phyloP scores from a whole-genome alignment of 75 land plant genomes.

The Ceratopteris richardii region DNA sequence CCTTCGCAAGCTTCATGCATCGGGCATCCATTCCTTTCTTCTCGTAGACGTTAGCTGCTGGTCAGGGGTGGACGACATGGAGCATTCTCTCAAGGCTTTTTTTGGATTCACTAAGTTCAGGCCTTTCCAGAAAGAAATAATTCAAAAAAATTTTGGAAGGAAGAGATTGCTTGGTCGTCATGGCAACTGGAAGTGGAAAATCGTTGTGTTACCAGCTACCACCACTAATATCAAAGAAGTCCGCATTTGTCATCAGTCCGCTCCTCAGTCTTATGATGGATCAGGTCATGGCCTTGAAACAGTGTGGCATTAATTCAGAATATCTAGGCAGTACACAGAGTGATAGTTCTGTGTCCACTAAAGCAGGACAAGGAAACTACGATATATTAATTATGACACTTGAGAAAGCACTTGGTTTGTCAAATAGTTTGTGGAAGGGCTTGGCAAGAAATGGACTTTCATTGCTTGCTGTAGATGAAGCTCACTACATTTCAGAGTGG shows the following conservation, averaged over 20 bases:
- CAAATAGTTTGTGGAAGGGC: slow-evolving; percentile 56
- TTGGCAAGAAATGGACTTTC: slow-evolving; percentile 48
- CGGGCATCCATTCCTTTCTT: too few relatives aligned
- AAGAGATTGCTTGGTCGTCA: slow-evolving; percentile 59
- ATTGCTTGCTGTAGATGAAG: slow-evolving; percentile 77
- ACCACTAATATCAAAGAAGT: slow-evolving; percentile 51
- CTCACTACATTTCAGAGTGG: slow-evolving; percentile 91
- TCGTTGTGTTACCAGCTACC: slow-evolving; percentile 86
- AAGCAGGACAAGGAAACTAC: slow-evolving; percentile 51
- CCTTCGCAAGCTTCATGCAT: too few relatives aligned
- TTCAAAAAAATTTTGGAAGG: slow-evolving; percentile 43
- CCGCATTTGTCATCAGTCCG: slow-evolving; percentile 73
- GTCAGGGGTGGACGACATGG: too few relatives aligned
- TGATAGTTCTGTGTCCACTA: slow-evolving; percentile 18
- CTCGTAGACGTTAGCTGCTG: too few relatives aligned
- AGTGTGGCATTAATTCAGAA: slow-evolving; percentile 64
- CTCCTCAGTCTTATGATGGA: slow-evolving; percentile 84
- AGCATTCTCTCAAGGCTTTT: too few relatives aligned
- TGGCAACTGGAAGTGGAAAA: slow-evolving; percentile 92
- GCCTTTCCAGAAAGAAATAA: slow-evolving; percentile 60
- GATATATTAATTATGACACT: slow-evolving; percentile 72
- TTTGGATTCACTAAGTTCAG: slow-evolving; percentile 62
- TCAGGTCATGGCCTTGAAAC: slow-evolving; percentile 82
- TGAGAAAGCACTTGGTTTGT: slow-evolving; percentile 51
- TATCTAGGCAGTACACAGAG: slow-evolving; percentile 56